These are phyloP conservation scores for Macrophomina pseudophaseolina DNA, from an alignment of 2,329 filamentous ascomycete genomes.

Conservation along the genomic window DNA sequence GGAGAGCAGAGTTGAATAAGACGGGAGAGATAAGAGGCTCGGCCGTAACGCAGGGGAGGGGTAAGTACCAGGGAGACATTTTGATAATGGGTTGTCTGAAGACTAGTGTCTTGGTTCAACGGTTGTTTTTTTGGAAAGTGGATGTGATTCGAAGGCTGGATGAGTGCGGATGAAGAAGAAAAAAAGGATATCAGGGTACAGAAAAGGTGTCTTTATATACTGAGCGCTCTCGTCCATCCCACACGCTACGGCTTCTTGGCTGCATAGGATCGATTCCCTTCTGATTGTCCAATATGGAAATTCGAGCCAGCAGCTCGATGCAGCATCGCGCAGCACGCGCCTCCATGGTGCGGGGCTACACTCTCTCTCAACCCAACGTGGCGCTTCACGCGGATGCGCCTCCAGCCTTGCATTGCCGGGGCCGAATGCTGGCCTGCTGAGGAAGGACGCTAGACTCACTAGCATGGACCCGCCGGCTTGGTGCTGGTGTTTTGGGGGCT, in stretches of 20 bases:
- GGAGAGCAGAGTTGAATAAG: background rate
- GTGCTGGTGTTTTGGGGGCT: background rate
- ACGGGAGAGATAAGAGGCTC: background rate
- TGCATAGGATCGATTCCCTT: background rate
- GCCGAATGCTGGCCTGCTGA: background rate
- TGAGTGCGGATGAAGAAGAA: slow-evolving; percentile 18
- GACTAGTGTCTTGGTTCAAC: background rate
- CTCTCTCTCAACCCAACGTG: background rate
- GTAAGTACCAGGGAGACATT: slow-evolving; percentile 31
- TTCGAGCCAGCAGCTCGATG: slow-evolving; percentile 12
- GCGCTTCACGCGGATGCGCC: slow-evolving; percentile 23
- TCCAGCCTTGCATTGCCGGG: background rate
- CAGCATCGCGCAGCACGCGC: slow-evolving; percentile 4
- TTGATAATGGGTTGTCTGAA: slow-evolving; percentile 20
- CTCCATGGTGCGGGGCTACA: slow-evolving; percentile 16
- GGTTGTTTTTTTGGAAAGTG: background rate
- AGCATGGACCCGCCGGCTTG: background rate
- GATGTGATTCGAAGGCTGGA: background rate
- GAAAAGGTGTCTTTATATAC: slow-evolving; percentile 25
- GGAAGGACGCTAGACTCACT: background rate
- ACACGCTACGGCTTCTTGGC: background rate
- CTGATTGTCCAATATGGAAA: background rate
- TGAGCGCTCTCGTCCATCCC: background rate
- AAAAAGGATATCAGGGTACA: background rate
- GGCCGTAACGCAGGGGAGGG: background rate